These are phyloP conservation scores for Strobilomyces echinocephalus DNA, from an alignment of 768 basidiomycete species.

Conservation along the genomic window DNA sequence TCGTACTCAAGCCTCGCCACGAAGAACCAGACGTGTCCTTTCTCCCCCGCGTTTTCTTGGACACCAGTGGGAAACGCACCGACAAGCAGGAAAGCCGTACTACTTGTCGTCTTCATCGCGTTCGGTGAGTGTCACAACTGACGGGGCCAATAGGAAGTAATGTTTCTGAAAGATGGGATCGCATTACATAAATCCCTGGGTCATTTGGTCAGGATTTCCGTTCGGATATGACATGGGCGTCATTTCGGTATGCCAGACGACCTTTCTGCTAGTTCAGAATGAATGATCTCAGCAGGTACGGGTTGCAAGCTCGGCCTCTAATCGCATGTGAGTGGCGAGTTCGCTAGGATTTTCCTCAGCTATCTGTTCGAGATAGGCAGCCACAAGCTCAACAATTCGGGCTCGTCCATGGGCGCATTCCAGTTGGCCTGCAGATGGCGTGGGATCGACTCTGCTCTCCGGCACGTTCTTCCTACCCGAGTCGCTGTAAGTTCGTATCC, in stretches of 20 bases:
- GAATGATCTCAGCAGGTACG: constrained; percentile 42
- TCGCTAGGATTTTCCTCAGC: neutral
- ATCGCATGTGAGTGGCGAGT: neutral
- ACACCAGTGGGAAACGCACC: constrained; percentile 39
- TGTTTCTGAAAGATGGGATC: neutral
- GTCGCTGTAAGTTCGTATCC: neutral
- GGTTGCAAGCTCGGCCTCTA: neutral
- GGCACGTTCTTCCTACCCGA: neutral
- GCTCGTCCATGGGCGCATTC: neutral
- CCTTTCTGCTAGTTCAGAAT: constrained; percentile 1
- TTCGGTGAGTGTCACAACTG: constrained; percentile 47
- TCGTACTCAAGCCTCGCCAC: constrained; percentile 7
- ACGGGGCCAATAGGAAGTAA: constrained; percentile 18
- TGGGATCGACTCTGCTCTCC: neutral
- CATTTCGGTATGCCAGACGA: constrained; percentile 49
- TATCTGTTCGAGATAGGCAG: neutral
- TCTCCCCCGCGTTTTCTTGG: neutral
- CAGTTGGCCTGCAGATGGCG: neutral
- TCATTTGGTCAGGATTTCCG: constrained; percentile 43
- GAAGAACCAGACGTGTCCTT: neutral
- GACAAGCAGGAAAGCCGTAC: constrained; percentile 59
- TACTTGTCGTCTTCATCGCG: constrained; percentile 66
- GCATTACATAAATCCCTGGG: neutral
- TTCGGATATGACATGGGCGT: constrained; percentile 78
- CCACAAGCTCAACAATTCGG: neutral